These are phyloP conservation scores for Ceratocystis huliohia DNA, from an alignment of 2,329 filamentous ascomycete species.

Conservation along the genomic window DNA sequence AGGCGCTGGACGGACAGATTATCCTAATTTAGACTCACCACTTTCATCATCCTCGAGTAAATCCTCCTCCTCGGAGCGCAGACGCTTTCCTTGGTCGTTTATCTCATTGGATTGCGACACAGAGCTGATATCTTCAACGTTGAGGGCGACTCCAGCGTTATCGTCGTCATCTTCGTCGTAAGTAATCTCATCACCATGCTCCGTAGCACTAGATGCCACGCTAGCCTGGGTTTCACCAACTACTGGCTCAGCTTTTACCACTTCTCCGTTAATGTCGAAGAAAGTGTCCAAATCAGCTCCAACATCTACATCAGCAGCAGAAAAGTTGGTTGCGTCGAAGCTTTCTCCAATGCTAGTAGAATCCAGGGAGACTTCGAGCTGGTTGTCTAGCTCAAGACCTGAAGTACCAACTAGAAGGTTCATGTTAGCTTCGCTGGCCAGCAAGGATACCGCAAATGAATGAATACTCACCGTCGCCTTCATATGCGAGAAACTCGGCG, in stretches of 20 bases:
- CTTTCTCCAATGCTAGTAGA: background rate
- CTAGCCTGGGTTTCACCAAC: background rate
- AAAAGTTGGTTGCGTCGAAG: constrained; percentile 17
- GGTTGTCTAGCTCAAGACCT: constrained; percentile 14
- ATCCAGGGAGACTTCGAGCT: constrained; percentile 11
- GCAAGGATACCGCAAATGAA: background rate
- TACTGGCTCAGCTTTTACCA: background rate
- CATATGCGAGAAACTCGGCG: constrained; percentile 14
- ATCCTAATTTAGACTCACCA: constrained; percentile 13
- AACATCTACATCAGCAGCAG: constrained; percentile 10
- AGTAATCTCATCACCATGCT: constrained; percentile 20
- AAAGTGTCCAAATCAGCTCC: constrained; percentile 17
- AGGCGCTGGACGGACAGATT: background rate
- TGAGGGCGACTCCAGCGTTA: constrained; percentile 15
- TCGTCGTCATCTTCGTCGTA: constrained; percentile 21
- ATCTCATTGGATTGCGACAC: constrained; percentile 17
- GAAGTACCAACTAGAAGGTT: constrained; percentile 6
- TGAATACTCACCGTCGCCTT: constrained; percentile 11
- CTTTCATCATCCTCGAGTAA: constrained; percentile 10
- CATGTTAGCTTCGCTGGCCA: constrained; percentile 2
- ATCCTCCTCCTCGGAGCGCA: constrained; percentile 11
- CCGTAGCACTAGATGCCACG: constrained; percentile 18
- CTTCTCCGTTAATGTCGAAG: constrained; percentile 10
- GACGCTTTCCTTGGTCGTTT: constrained; percentile 20
- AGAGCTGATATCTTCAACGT: constrained; percentile 17